Evolutionary conservation across 768 basidiomycete species (phyloP), one percentile per base, ranked within the genome.

Genomic region (Kwoniella heveanensis): DNA sequence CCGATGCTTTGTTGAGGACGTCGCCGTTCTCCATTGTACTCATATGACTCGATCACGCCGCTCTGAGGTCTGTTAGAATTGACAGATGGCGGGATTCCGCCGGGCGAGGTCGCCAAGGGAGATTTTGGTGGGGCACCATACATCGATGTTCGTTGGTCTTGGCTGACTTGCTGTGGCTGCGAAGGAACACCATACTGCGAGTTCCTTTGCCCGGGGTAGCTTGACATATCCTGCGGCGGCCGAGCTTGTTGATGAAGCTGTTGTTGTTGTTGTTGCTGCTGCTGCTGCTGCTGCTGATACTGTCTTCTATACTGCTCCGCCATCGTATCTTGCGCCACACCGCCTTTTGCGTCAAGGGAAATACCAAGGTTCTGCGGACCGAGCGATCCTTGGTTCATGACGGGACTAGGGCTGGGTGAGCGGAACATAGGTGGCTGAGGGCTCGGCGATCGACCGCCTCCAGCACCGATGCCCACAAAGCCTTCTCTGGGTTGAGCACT

Each of bases 351-450:
- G 67, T 91, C 92, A 2, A 95, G 82, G 1, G 86, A 85, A 64
- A 95, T 94, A 2, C 93, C 92, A 2, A 91, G 84, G n/a, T 76
- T 77, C 47, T 91, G 29, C 8, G 88, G 88, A 61, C 88, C 90
- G 15, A 88, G 83, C n/a, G 88, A 83, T 0, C 88, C 85, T 44
- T 82, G 80, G 27, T 72, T 81, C 67, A 83, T 47, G 85, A 86
- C 15, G 81, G 69, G 72, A 52, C 61, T 64, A 25, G 74, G 67
- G 53, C 65, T 64, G 12, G 74, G 66, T 7, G 70, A 67, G 32
- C 69, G 50, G 62, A 69, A 73, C 17, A 84, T 63, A 84, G 87
- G 30, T 79, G 80, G 72, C 64, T 80, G 65, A 47, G 73, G 50
- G 85, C 88, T 76, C 87, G 88, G 19, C 47, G 60, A 66, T 51